phyloP scores from a whole-genome alignment of 2,329 filamentous ascomycete genomes.

The Arthrocladium fulminans region DNA sequence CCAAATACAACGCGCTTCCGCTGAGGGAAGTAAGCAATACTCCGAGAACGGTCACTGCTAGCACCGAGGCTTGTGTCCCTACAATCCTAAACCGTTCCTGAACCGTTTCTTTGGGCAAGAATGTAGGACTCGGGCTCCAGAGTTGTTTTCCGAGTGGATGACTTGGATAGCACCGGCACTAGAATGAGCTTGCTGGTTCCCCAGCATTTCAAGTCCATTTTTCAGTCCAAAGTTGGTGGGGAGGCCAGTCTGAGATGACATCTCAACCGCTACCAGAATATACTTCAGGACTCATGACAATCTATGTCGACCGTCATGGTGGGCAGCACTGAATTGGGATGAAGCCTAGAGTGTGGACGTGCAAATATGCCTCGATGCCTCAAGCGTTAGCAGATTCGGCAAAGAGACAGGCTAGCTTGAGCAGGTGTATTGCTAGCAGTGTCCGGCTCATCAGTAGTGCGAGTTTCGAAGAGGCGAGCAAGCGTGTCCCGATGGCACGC shows the following conservation, averaged over 20 bases:
- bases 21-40: constrained; percentile 57
- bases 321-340: too few species aligned
- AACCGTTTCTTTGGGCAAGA: too few species aligned
- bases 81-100: too few species aligned
- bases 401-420: constrained; percentile 7
- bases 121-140: too few species aligned
- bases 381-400: constrained; percentile 14
- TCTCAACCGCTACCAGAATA: too few species aligned
- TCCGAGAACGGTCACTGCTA: constrained; percentile 54
- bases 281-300: constrained; percentile 17
- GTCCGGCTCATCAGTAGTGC: neutral
- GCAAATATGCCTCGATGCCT: constrained; percentile 22
- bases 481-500: constrained; percentile 23
- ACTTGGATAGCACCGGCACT: too few species aligned
- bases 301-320: constrained; percentile 13
- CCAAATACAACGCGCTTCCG: constrained; percentile 58
- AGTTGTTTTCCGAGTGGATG: too few species aligned
- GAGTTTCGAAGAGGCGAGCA: constrained; percentile 13
- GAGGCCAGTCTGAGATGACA: too few species aligned
- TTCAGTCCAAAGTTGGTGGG: too few species aligned
- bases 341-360: constrained; percentile 14
- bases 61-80: constrained; percentile 52
- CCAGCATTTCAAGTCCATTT: too few species aligned
- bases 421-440: neutral
- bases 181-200: too few species aligned